Conservation (phyloP, 306 rosid genomes). For the Abrus pulchellus region DNA sequence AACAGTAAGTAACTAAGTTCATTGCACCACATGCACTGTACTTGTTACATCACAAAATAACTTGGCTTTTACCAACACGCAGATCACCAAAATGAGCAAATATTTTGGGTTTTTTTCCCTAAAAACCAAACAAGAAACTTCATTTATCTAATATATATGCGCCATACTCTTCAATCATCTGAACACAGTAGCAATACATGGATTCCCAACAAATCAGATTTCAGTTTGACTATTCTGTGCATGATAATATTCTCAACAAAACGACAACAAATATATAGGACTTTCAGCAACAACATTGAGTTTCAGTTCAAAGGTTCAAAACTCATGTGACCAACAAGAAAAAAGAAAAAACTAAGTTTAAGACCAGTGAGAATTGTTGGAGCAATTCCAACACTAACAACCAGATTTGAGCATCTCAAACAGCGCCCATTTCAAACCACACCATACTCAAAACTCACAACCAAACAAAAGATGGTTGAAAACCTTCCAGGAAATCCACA, state of each 20-base stretch:
- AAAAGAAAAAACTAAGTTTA: neutral
- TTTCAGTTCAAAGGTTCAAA: conserved; percentile 34
- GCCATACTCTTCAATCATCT: neutral
- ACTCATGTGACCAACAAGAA: neutral
- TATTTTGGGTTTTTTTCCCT: neutral
- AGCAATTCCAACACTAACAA: neutral
- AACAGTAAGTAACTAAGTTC: conserved; percentile 2
- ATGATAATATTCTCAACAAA: neutral
- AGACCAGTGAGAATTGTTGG: neutral
- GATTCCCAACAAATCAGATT: conserved; percentile 13
- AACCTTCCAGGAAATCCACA: neutral
- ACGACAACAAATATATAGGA: neutral
- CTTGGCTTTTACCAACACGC: neutral
- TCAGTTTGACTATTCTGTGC: conserved; percentile 21
- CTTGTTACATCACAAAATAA: neutral
- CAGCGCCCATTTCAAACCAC: conserved; percentile 22
- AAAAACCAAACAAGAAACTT: neutral
- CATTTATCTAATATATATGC: neutral
- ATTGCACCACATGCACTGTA: neutral
- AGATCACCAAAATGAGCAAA: conserved; percentile 1
- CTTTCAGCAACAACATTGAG: neutral
- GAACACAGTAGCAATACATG: neutral
- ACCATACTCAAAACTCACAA: neutral
- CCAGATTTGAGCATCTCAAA: neutral
- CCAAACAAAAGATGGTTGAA: neutral